These are phyloP conservation scores for Trypanosoma avium DNA, from an alignment of 208 protist genomes.

Conservation along the genomic window DNA sequence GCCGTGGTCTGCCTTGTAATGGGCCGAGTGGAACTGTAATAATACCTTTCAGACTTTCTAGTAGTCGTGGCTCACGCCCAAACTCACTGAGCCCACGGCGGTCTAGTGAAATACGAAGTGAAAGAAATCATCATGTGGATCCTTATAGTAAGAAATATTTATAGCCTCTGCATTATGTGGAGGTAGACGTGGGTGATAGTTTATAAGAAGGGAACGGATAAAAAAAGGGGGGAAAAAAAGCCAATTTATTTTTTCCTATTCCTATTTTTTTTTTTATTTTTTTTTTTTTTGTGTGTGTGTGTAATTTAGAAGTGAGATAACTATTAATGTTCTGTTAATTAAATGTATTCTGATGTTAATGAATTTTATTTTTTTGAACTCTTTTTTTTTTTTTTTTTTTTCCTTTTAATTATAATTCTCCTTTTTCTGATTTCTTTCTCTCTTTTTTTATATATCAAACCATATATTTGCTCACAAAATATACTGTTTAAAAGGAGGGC, in stretches of 20 bases:
- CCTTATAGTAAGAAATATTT: not conserved
- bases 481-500: too few species aligned
- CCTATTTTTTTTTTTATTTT: too few species aligned
- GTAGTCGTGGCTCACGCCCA: conserved; percentile 7
- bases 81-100: conserved; percentile 1
- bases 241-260: too few species aligned
- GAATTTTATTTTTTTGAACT: conserved; percentile 4
- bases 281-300: too few species aligned
- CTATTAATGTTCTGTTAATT: too few species aligned
- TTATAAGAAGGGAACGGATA: too few species aligned
- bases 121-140: conserved; percentile 3
- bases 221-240: not conserved
- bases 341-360: not conserved
- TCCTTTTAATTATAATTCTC: not conserved
- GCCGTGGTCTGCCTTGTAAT: conserved; percentile 30
- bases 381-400: not conserved
- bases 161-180: not conserved
- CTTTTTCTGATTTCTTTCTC: not conserved
- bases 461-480: too few species aligned
- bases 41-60: conserved; percentile 38
- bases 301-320: too few species aligned
- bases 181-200: not conserved
- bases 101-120: not conserved
- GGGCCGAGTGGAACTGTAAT: conserved; percentile 34
- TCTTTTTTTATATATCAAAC: conserved; percentile 6